Evolutionary conservation across 768 basidiomycete species (phyloP).

Genomic region (Xanthoconium purpureum): DNA sequence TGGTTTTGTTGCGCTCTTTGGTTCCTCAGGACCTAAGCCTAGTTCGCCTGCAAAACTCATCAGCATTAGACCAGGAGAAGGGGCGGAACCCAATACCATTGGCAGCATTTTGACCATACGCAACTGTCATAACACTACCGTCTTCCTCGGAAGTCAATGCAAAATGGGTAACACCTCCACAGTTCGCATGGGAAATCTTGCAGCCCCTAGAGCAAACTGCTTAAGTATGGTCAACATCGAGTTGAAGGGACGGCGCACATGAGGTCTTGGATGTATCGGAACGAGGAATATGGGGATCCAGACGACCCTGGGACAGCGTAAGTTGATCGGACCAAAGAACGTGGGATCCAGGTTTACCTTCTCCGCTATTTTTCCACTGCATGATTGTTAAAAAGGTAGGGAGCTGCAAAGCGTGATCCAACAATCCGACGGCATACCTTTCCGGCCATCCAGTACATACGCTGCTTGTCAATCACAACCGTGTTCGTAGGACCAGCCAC

Average conservation of each 20-base stretch:
- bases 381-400: conserved; percentile 17
- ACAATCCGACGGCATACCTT: conserved; percentile 44
- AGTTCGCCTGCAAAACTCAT: conserved; percentile 58
- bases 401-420: neutral
- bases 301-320: conserved; percentile 69
- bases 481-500: conserved; percentile 80
- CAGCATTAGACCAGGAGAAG: neutral
- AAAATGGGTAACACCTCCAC: conserved; percentile 91
- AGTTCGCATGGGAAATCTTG: conserved; percentile 63
- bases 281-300: conserved; percentile 84
- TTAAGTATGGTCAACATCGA: neutral
- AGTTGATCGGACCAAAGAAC: neutral
- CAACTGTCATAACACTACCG: conserved; percentile 74
- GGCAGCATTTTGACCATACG: conserved; percentile 84
- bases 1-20: conserved; percentile 86
- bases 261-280: conserved; percentile 84
- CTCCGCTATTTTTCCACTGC: conserved; percentile 94
- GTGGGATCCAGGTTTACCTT: conserved; percentile 47
- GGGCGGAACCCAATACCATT: conserved; percentile 47
- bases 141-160: conserved; percentile 74
- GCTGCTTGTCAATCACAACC: conserved; percentile 78
- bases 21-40: conserved; percentile 73
- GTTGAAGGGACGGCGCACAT: conserved; percentile 45
- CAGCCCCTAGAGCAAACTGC: conserved; percentile 55
- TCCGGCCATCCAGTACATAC: conserved; percentile 86